Percentiles rank a stretch among this genome's conserved stretches.
phyloP scores from a whole-genome alignment of 2,329 filamentous ascomycete genomes.

The Ascochyta clinopodiicola region DNA sequence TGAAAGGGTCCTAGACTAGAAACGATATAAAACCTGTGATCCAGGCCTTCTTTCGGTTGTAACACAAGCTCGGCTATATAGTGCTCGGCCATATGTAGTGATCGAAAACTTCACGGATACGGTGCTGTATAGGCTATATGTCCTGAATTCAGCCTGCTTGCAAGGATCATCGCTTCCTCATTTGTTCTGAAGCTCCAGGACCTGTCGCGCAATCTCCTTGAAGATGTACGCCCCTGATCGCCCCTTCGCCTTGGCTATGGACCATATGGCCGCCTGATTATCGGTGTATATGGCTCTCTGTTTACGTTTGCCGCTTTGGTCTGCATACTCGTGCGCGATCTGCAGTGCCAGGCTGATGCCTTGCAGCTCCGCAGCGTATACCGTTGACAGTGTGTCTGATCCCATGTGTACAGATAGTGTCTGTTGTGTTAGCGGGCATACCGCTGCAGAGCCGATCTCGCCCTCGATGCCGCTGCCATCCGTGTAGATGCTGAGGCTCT shows the following conservation, averaged over 20 bases:
- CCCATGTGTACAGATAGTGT: constrained; percentile 20
- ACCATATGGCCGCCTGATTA: constrained; percentile 24
- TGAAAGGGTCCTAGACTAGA: no score
- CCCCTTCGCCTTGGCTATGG: constrained; percentile 19
- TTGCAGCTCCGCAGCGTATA: constrained; percentile 22
- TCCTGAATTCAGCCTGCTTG: no score
- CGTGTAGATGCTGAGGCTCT: constrained; percentile 27
- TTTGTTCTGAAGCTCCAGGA: constrained; percentile 1
- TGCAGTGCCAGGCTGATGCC: constrained; percentile 25
- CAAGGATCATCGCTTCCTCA: no score
- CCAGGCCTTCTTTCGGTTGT: no score
- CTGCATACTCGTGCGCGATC: constrained; percentile 22
- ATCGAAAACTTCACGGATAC: no score
- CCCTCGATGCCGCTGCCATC: constrained; percentile 28
- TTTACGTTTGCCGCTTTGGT: constrained; percentile 9
- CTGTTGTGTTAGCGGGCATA: constrained; percentile 22
- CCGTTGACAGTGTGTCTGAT: constrained; percentile 13
- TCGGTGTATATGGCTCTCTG: constrained; percentile 26
- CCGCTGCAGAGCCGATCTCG: constrained; percentile 20
- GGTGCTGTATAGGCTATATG: no score
- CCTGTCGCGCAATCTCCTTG: constrained; percentile 16
- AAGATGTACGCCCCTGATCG: constrained; percentile 23
- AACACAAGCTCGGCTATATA: no score
- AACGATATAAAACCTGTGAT: no score
- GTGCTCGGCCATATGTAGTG: no score